Conservation (phyloP, 345 rosid genomes). For the Melaleuca quinquenervia region DNA sequence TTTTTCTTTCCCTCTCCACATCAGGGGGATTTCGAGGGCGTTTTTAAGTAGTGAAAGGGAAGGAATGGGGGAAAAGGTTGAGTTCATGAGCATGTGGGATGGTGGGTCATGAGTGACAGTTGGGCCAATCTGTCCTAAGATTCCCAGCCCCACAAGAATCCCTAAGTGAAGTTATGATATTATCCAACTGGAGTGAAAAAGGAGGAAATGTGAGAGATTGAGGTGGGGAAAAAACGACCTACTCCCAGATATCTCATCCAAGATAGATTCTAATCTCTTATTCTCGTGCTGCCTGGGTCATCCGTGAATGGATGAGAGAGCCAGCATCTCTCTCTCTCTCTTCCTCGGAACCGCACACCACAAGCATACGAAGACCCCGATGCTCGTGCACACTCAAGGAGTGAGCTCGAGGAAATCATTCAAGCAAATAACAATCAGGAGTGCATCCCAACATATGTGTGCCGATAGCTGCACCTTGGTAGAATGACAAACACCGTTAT, state of each 20-base stretch:
- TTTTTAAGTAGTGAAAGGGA: constrained; percentile 17
- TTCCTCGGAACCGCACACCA: neutral
- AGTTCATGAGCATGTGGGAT: constrained; percentile 4
- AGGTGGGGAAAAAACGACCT: constrained; percentile 1
- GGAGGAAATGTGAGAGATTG: neutral
- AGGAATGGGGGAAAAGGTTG: neutral
- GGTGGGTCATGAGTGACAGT: constrained; percentile 31
- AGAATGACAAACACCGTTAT: neutral
- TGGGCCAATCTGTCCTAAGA: constrained; percentile 32
- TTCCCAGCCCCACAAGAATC: constrained; percentile 26
- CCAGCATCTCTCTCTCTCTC: neutral
- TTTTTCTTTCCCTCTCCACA: neutral
- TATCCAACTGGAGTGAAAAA: constrained; percentile 24
- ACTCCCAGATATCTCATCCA: constrained; percentile 27
- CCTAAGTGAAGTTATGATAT: constrained; percentile 19
- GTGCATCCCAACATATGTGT: neutral
- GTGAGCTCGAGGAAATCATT: neutral
- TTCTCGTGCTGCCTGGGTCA: constrained; percentile 5
- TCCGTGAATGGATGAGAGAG: constrained; percentile 10
- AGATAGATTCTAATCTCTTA: constrained; percentile 9
- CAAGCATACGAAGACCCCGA: neutral
- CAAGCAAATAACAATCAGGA: neutral
- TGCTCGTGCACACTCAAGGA: neutral
- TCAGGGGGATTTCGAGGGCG: neutral
- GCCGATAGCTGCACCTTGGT: neutral